Evolutionary conservation across 768 basidiomycete genomes (phyloP).

Genomic region (Russula virescens): DNA sequence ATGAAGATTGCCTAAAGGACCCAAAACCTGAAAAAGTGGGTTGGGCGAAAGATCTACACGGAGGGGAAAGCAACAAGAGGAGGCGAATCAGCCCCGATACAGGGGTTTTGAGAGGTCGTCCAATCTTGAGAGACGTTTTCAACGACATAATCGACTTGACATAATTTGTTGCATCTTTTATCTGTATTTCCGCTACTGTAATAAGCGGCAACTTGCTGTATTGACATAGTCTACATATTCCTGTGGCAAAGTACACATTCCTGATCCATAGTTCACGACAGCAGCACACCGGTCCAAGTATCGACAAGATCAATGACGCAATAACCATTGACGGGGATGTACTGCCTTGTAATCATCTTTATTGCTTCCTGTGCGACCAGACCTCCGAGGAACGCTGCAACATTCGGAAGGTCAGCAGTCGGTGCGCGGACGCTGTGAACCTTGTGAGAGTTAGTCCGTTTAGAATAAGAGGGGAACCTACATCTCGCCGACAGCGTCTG

Average conservation of each 20-base stretch:
- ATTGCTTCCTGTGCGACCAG: conserved; percentile 94
- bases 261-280: not conserved
- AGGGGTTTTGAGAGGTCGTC: conserved; percentile 50
- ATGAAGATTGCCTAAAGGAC: conserved; percentile 13
- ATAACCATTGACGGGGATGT: conserved; percentile 82
- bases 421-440: conserved; percentile 64
- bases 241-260: not conserved
- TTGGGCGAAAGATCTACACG: conserved; percentile 25
- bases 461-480: conserved; percentile 31
- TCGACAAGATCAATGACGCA: conserved; percentile 82
- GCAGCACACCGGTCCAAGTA: conserved; percentile 61
- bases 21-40: conserved; percentile 35
- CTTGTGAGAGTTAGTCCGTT: conserved; percentile 20
- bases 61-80: conserved; percentile 32
- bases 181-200: not conserved
- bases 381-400: conserved; percentile 89
- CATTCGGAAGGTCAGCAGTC: conserved; percentile 85
- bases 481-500: conserved; percentile 71
- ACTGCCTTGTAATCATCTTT: conserved; percentile 95
- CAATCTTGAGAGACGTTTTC: conserved; percentile 56
- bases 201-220: not conserved
- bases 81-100: conserved; percentile 32
- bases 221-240: conserved; percentile 2
- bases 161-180: not conserved
- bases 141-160: conserved; percentile 33